These are phyloP conservation scores for Fusarium oxysporum DNA, from an alignment of 2,329 filamentous ascomycete genomes.

Conservation along the genomic window DNA sequence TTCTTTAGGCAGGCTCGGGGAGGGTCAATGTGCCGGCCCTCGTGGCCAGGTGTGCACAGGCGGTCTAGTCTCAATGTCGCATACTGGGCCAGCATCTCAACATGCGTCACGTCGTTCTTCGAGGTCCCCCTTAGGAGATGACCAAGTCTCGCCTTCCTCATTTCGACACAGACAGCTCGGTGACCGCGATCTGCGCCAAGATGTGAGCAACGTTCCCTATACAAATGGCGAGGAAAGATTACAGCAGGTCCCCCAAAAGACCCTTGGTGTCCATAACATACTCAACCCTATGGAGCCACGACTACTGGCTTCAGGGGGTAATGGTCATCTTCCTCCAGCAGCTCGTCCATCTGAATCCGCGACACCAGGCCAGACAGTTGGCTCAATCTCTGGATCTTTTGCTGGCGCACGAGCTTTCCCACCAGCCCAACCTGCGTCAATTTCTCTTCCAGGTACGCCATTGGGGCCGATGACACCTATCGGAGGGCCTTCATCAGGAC, in stretches of 20 bases:
- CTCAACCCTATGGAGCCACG: constrained; percentile 53
- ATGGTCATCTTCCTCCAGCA: constrained; percentile 15
- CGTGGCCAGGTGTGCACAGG: constrained; percentile 63
- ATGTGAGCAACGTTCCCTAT: constrained; percentile 34
- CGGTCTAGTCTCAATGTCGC: constrained; percentile 73
- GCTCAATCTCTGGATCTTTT: constrained; percentile 40
- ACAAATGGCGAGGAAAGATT: constrained; percentile 39
- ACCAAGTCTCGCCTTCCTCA: constrained; percentile 43
- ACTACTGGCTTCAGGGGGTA: constrained; percentile 31
- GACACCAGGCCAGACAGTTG: constrained; percentile 24
- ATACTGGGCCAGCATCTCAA: constrained; percentile 67
- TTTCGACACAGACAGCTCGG: constrained; percentile 37
- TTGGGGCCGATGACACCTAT: constrained; percentile 44
- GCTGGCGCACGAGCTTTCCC: constrained; percentile 41
- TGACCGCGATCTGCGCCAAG: constrained; percentile 41
- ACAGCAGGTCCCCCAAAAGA: constrained; percentile 43
- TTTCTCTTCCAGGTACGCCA: constrained; percentile 51
- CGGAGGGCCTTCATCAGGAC: constrained; percentile 48
- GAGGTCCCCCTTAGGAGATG: constrained; percentile 56
- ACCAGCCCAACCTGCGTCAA: constrained; percentile 45
- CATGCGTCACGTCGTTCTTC: constrained; percentile 64
- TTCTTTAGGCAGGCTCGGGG: constrained; percentile 36
- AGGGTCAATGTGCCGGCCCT: constrained; percentile 69
- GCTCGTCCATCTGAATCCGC: constrained; percentile 37
- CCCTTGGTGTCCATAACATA: constrained; percentile 53